Conservation (phyloP, 345 rosid species). For the Cardamine occulta region DNA sequence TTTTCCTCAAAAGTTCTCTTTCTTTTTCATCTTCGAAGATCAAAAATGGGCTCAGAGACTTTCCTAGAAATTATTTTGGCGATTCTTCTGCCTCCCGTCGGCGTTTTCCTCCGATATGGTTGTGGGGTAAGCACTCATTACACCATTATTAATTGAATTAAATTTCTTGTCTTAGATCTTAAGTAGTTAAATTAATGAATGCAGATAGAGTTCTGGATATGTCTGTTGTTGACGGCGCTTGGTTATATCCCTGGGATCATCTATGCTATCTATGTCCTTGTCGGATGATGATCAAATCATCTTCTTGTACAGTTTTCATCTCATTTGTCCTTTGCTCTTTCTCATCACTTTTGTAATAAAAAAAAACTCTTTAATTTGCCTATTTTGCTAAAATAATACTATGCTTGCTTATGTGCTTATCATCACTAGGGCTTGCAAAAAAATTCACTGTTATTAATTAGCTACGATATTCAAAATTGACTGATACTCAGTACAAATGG, state of each 20-base stretch:
- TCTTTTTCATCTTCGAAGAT: slow-evolving; percentile 7
- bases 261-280: slow-evolving; percentile 81
- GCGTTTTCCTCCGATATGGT: slow-evolving; percentile 93
- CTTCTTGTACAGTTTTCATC: slow-evolving; percentile 38
- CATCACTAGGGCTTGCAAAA: not conserved
- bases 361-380: not conserved
- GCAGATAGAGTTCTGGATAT: slow-evolving; percentile 95
- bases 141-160: not conserved
- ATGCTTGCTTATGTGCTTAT: not conserved
- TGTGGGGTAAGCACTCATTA: slow-evolving; percentile 63
- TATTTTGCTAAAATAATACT: slow-evolving; percentile 3
- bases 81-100: slow-evolving; percentile 87
- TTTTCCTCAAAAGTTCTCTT: slow-evolving; percentile 2
- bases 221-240: slow-evolving; percentile 68
- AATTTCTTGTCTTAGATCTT: not conserved
- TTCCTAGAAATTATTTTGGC: slow-evolving; percentile 82
- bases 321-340: slow-evolving; percentile 16
- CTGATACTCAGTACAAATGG: not conserved
- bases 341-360: slow-evolving; percentile 22
- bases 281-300: slow-evolving; percentile 47
- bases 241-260: slow-evolving; percentile 90
- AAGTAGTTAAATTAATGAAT: slow-evolving; percentile 33
- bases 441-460: not conserved
- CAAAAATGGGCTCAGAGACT: slow-evolving; percentile 76
- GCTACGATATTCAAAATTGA: not conserved